Evolutionary conservation across 208 protist species (phyloP), one percentile per base, ranked within the genome.

Genomic region (Wallacemonas rigidus): DNA sequence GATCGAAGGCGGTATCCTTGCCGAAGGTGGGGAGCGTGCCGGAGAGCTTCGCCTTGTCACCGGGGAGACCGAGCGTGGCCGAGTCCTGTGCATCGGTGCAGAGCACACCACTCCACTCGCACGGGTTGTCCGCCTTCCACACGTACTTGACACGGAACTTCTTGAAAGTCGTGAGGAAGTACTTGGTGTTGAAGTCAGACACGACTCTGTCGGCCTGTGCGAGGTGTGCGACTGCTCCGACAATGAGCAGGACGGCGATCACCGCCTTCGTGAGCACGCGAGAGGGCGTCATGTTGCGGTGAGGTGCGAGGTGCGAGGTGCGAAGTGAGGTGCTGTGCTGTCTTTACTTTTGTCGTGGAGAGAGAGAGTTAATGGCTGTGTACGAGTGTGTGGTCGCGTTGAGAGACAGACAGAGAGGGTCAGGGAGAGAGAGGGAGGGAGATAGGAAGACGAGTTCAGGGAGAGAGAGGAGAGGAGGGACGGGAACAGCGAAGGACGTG

Each of bases 111-210:
- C 76, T 72, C 71, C 79, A 86, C 26, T 72, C 60, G 68, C 81
- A 86, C 38, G 76, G 74, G 70, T 86, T 69, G 15, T 80, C 77
- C 36, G 72, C 73, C 39, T 68, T 62, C 81, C 81, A 86, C 36
- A 86, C 68, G 47, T 72, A 74, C 38, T 79, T 77, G 45, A 75
- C 55, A 4, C 71, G 74, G 72, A 65, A 71, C 57, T 50, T 67
- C 43, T 64, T 58, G 14, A 74, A 68, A 58, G 71, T 67, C 41
- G 47, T 39, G 39, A 85, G 55, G 69, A 85, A 85, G 45, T 75
- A 72, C 67, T 71, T 57, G 53, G 73, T 83, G 74, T 76, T 70
- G 54, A 6, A 47, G 69, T 79, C 75, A 8, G 54, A 12, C n/a
- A 79, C 51, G 12, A 17, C 15, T 11, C 50, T 44, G 40, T 65